These are phyloP conservation scores for Dactylellina drechsleri DNA, from an alignment of 2,329 filamentous ascomycete species.

Conservation along the genomic window DNA sequence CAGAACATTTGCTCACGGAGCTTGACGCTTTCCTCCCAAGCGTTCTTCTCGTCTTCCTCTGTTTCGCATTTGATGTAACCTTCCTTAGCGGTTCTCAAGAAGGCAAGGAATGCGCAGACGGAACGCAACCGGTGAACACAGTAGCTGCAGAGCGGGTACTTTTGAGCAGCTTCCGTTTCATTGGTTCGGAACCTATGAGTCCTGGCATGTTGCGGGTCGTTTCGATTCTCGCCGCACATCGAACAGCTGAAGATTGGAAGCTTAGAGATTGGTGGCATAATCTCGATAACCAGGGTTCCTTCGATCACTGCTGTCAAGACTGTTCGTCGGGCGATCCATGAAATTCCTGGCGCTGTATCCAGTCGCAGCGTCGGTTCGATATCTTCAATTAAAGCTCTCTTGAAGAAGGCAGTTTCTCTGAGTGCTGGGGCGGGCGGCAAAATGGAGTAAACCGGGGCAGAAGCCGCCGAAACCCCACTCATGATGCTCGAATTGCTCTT, in stretches of 20 bases:
- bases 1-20: slow-evolving; percentile 97
- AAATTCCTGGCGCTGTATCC: slow-evolving; percentile 87
- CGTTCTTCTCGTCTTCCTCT: slow-evolving; percentile 82
- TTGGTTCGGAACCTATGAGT: slow-evolving; percentile 89
- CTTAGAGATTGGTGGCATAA: slow-evolving; percentile 72
- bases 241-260: slow-evolving; percentile 74
- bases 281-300: slow-evolving; percentile 88
- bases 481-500: slow-evolving; percentile 71
- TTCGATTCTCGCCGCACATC: slow-evolving; percentile 84
- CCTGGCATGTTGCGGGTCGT: slow-evolving; percentile 75
- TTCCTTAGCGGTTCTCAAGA: slow-evolving; percentile 88
- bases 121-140: slow-evolving; percentile 85
- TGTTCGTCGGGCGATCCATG: slow-evolving; percentile 88
- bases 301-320: slow-evolving; percentile 85
- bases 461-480: slow-evolving; percentile 67
- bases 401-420: slow-evolving; percentile 94
- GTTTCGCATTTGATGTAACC: slow-evolving; percentile 89
- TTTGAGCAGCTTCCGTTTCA: slow-evolving; percentile 84
- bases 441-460: slow-evolving; percentile 62
- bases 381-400: slow-evolving; percentile 85
- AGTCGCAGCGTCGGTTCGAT: slow-evolving; percentile 93
- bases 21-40: slow-evolving; percentile 94
- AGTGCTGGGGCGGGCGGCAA: slow-evolving; percentile 69
- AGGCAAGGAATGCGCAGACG: slow-evolving; percentile 91
- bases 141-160: slow-evolving; percentile 89